These are phyloP conservation scores for Chytriomyces sp. DNA, from an alignment of 192 early-diverging fungal genomes.

Conservation along the genomic window DNA sequence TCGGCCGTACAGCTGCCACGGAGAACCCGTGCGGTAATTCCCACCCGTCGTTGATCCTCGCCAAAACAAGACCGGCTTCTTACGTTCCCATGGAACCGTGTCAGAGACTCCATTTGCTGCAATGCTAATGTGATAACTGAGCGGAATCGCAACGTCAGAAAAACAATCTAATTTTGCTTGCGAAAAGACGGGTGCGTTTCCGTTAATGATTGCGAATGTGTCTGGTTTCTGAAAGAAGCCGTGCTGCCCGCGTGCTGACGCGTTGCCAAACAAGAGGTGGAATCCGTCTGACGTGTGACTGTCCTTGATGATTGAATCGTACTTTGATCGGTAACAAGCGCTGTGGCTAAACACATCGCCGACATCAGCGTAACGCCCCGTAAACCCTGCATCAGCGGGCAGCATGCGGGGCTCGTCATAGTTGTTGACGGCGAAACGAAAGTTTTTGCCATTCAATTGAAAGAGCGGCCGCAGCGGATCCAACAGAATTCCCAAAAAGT, in stretches of 20 bases:
- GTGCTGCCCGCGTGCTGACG: constrained; percentile 2
- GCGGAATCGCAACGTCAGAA: constrained; percentile 26
- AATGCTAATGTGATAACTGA: constrained; percentile 17
- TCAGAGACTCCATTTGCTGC: constrained; percentile 1
- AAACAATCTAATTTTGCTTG: constrained; percentile 16
- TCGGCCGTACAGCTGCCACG: not conserved
- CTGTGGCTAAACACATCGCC: not conserved
- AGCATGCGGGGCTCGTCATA: constrained; percentile 1
- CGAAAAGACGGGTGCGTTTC: constrained; percentile 24
- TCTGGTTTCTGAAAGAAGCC: constrained; percentile 10
- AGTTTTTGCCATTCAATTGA: not conserved
- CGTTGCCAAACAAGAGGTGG: not conserved
- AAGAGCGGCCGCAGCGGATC: not conserved
- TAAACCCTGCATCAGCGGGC: not conserved
- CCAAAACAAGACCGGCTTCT: constrained; percentile 32
- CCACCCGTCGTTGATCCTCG: constrained; percentile 29
- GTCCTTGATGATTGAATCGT: not conserved
- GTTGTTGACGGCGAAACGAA: not conserved
- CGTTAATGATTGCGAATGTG: not conserved
- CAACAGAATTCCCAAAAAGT: not conserved
- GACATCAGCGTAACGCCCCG: not conserved
- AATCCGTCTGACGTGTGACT: not conserved
- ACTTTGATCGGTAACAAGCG: not conserved
- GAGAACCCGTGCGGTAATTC: constrained; percentile 1
- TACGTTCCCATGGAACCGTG: constrained; percentile 17